Evolutionary conservation across 1,284 basidiomycete species (phyloP).

Genomic region (Chalciporus sp.): DNA sequence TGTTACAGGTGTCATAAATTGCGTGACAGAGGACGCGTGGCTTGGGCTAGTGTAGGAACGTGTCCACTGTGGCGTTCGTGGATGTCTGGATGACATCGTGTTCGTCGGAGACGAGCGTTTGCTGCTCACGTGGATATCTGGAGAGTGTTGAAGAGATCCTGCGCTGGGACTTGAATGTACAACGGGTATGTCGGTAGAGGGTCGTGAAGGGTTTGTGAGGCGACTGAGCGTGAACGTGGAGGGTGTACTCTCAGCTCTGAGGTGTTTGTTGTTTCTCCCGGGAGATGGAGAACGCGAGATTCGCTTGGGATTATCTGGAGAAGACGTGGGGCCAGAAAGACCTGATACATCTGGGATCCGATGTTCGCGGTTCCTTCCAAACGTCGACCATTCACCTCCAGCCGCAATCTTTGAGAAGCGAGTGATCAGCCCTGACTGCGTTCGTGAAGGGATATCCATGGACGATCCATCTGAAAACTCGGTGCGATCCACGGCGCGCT

Average conservation of each 20-base stretch:
- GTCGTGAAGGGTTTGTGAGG: constrained; percentile 16
- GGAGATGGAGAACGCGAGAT: constrained; percentile 21
- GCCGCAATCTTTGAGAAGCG: constrained; percentile 31
- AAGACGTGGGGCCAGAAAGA: constrained; percentile 15
- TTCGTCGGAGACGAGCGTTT: constrained; percentile 30
- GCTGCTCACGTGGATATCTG: constrained; percentile 18
- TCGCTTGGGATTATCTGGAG: constrained; percentile 12
- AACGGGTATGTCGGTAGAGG: constrained; percentile 7
- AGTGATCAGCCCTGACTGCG: constrained; percentile 17
- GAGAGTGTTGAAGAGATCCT: constrained; percentile 20
- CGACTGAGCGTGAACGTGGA: constrained; percentile 28
- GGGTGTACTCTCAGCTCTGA: constrained; percentile 14
- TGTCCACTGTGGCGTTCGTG: constrained; percentile 29
- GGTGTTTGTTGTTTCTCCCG: constrained; percentile 10
- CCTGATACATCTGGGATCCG: constrained; percentile 14
- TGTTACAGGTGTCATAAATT: constrained; percentile 26
- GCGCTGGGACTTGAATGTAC: constrained; percentile 14
- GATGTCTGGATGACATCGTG: constrained; percentile 32
- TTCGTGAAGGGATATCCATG: constrained; percentile 13
- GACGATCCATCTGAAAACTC: constrained; percentile 4
- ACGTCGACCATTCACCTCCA: constrained; percentile 45
- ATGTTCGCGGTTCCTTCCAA: constrained; percentile 38
- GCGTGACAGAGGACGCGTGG: constrained; percentile 17
- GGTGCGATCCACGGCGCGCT: background rate
- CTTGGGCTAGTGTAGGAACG: constrained; percentile 22